Conservation (phyloP, 2,329 filamentous ascomycete species). For the Penicillium sp. region DNA sequence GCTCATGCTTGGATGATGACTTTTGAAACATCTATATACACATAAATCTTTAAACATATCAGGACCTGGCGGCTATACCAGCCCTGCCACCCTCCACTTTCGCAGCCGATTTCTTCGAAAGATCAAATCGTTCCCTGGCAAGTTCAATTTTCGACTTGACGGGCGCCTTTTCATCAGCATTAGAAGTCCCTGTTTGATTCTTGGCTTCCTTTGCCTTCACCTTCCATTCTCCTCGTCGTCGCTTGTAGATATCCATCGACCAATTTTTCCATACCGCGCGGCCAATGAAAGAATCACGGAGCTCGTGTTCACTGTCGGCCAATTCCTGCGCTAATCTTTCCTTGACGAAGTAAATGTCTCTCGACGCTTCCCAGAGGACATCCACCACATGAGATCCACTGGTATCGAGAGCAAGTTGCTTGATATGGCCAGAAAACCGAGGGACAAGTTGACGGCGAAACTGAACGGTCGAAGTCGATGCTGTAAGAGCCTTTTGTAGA, state of each 20-base stretch:
- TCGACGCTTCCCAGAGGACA: slow-evolving; percentile 60
- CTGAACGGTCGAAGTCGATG: slow-evolving; percentile 50
- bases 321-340: slow-evolving; percentile 65
- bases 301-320: slow-evolving; percentile 52
- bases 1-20: not conserved
- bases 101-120: slow-evolving; percentile 18
- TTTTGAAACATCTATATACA: not conserved
- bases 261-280: slow-evolving; percentile 70
- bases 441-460: slow-evolving; percentile 62
- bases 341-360: slow-evolving; percentile 62
- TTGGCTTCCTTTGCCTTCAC: slow-evolving; percentile 48
- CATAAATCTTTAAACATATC: not conserved
- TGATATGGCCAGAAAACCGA: slow-evolving; percentile 59
- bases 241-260: slow-evolving; percentile 68
- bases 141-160: slow-evolving; percentile 53
- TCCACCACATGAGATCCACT: slow-evolving; percentile 66
- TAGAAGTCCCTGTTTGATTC: not conserved
- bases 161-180: slow-evolving; percentile 21
- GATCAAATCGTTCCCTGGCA: slow-evolving; percentile 55
- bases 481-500: slow-evolving; percentile 59
- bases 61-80: slow-evolving; percentile 1
- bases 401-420: slow-evolving; percentile 57
- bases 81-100: not conserved
- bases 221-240: slow-evolving; percentile 61
- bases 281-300: slow-evolving; percentile 63